A percentile compares a stretch with the other conserved stretches of the same genome.
These are phyloP conservation scores for Fallopia convolvulus DNA, from an alignment of 148 eudicot genomes.

Conservation along the genomic window DNA sequence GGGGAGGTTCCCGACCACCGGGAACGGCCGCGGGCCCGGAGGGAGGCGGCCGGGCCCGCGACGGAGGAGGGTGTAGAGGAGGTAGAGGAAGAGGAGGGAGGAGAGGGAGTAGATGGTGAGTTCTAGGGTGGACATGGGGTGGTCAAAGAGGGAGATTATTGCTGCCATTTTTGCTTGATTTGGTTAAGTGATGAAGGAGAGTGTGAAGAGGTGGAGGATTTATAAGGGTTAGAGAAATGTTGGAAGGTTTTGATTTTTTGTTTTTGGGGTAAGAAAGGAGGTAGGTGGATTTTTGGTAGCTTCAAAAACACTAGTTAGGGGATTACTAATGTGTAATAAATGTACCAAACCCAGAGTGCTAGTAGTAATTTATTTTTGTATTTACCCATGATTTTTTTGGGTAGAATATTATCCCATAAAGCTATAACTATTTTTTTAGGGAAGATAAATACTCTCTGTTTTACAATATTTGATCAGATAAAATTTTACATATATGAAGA, in stretches of 20 bases:
- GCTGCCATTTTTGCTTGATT: neutral
- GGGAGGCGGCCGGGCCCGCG: slow-evolving; percentile 41
- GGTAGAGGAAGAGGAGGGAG: slow-evolving; percentile 11
- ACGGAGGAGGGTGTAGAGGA: slow-evolving; percentile 10
- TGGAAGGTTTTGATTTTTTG: neutral
- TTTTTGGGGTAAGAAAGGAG: neutral
- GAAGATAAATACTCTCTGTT: too few species aligned
- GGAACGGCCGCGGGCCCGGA: slow-evolving; percentile 89
- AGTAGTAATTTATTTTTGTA: too few species aligned
- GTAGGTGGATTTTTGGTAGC: neutral
- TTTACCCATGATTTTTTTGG: too few species aligned
- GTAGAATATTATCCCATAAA: too few species aligned
- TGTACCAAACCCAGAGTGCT: too few species aligned
- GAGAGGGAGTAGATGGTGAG: slow-evolving; percentile 22
- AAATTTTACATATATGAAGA: too few species aligned
- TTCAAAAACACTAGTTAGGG: too few species aligned
- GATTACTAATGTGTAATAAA: too few species aligned
- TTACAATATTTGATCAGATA: too few species aligned
- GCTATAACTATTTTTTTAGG: too few species aligned
- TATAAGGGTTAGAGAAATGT: neutral
- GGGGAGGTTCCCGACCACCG: slow-evolving; percentile 79
- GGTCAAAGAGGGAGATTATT: neutral
- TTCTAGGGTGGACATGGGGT: slow-evolving; percentile 23
- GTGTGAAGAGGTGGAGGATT: neutral
- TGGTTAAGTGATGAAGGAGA: neutral